Conservation (phyloP, 768 basidiomycete genomes). For the Ramaria rubella region DNA sequence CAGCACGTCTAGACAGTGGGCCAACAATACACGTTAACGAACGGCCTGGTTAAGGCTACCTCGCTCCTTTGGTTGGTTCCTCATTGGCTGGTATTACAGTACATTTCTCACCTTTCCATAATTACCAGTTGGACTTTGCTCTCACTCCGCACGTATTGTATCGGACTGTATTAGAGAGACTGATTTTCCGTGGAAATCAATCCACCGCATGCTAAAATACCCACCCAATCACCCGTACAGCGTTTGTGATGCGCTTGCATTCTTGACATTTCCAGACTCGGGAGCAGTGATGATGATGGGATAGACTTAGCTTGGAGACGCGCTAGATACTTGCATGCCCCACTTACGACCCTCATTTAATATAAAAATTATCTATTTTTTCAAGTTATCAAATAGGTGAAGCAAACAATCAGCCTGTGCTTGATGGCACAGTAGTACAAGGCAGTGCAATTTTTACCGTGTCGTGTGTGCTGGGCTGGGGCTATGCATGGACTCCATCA, state of each 20-base stretch:
- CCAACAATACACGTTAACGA: neutral
- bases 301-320: no score
- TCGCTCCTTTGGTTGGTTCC: neutral
- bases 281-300: neutral
- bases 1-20: no score
- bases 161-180: slow-evolving; percentile 1
- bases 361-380: no score
- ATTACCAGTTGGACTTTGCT: neutral
- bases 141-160: neutral
- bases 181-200: neutral
- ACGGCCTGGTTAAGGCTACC: neutral
- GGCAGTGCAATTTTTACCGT: no score
- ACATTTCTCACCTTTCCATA: neutral
- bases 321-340: neutral
- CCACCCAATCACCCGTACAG: neutral
- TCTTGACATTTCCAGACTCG: neutral
- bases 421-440: no score
- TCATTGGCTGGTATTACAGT: neutral
- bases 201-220: neutral
- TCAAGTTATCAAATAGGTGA: no score
- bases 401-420: no score
- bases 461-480: no score
- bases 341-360: no score
- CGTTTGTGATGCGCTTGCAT: neutral
- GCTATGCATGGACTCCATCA: no score